Evolutionary conservation across 495 filamentous ascomycete species (phyloP).

Genomic region (Rhypophila decipiens): DNA sequence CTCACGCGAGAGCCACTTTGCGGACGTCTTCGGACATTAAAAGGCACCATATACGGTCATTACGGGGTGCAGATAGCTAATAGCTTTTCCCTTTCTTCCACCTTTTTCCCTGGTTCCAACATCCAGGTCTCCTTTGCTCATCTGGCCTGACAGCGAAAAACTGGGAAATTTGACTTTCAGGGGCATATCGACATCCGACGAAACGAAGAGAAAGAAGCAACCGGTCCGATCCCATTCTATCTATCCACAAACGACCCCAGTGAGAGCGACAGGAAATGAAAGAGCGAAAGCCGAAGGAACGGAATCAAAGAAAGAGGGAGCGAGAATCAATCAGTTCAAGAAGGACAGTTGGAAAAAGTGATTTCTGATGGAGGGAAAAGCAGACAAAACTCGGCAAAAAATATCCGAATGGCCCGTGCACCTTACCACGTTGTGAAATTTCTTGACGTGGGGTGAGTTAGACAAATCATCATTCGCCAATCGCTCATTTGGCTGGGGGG

Average conservation of each 20-base stretch:
- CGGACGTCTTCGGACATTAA: neutral
- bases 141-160: neutral
- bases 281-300: neutral
- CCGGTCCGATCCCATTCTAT: neutral
- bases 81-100: neutral
- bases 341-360: too few relatives aligned
- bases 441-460: constrained; percentile 13
- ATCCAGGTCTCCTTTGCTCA: neutral
- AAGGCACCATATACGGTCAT: too few relatives aligned
- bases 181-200: neutral
- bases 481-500: too few relatives aligned
- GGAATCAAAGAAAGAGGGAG: neutral
- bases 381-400: neutral
- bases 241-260: neutral
- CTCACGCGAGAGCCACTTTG: neutral
- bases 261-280: neutral
- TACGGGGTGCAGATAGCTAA: neutral
- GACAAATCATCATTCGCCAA: neutral
- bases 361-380: neutral
- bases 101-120: too few relatives aligned
- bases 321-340: too few relatives aligned
- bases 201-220: neutral
- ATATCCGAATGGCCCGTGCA: neutral
- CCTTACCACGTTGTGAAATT: too few relatives aligned
- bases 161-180: neutral